These are phyloP conservation scores for Nakazawaea anatomiae DNA, from an alignment of 805 yeast species.

Conservation along the genomic window DNA sequence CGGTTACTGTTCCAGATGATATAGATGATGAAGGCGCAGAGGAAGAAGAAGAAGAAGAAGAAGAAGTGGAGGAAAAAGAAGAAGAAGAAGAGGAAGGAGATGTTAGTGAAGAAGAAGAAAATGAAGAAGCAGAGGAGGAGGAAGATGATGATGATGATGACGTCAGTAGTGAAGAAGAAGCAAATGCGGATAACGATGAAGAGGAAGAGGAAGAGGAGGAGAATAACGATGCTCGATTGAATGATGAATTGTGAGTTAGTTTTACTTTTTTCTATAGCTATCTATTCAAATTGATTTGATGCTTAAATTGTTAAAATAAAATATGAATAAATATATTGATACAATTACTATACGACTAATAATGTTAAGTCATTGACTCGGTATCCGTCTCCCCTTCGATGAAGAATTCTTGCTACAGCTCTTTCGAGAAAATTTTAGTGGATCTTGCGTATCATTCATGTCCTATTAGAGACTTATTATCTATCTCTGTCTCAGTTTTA, in stretches of 20 bases:
- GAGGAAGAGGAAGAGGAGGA: neutral
- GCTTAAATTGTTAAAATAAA: neutral
- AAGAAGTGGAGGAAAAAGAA: neutral
- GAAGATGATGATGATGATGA: slow-evolving; percentile 3
- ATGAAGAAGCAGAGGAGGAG: neutral
- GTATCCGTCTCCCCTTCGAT: no score
- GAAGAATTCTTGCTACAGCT: no score
- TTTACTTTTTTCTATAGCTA: neutral
- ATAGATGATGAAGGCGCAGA: neutral
- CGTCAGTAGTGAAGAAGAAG: neutral
- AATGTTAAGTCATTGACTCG: no score
- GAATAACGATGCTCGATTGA: neutral
- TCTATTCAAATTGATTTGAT: neutral
- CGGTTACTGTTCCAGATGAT: neutral
- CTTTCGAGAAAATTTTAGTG: no score
- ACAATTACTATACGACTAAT: no score
- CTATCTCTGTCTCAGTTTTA: no score
- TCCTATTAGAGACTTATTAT: no score
- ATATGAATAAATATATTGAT: no score
- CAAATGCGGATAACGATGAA: neutral
- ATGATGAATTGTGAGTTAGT: slow-evolving; percentile 1
- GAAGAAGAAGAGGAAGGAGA: neutral
- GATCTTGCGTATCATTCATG: no score
- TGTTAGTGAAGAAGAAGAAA: neutral
- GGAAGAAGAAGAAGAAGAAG: neutral